These are phyloP conservation scores for Geosmithia morbida DNA, from an alignment of 2,329 filamentous ascomycete genomes.

Conservation along the genomic window DNA sequence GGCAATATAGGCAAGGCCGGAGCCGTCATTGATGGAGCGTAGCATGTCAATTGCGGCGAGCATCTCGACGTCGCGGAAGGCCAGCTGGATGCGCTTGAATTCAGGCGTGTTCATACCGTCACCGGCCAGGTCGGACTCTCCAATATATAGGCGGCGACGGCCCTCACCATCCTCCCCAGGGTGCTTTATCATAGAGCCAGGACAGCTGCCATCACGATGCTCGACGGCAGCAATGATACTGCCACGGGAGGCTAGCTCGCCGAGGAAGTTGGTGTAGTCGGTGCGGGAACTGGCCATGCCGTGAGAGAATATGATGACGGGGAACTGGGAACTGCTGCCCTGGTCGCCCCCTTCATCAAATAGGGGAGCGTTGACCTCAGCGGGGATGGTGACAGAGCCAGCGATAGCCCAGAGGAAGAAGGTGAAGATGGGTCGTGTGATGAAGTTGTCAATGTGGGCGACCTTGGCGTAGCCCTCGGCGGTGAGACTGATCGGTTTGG, in stretches of 20 bases:
- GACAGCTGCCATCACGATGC: slow-evolving; percentile 36
- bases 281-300: slow-evolving; percentile 34
- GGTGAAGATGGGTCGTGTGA: slow-evolving; percentile 26
- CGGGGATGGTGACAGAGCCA: slow-evolving; percentile 29
- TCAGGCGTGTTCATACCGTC: slow-evolving; percentile 17
- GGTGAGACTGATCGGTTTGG: slow-evolving; percentile 25
- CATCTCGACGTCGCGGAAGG: slow-evolving; percentile 35
- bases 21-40: slow-evolving; percentile 21
- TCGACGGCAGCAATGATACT: slow-evolving; percentile 33
- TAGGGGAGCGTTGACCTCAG: slow-evolving; percentile 29
- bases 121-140: slow-evolving; percentile 14
- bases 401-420: slow-evolving; percentile 24
- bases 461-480: slow-evolving; percentile 31
- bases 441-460: slow-evolving; percentile 25
- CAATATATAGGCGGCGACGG: slow-evolving; percentile 18
- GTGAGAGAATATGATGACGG: slow-evolving; percentile 36
- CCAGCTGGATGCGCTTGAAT: slow-evolving; percentile 31
- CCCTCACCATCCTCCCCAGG: slow-evolving; percentile 8
- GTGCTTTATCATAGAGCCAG: slow-evolving; percentile 24
- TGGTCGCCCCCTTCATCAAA: slow-evolving; percentile 4
- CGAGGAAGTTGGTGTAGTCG: slow-evolving; percentile 36
- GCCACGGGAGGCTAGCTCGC: slow-evolving; percentile 33
- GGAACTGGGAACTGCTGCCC: slow-evolving; percentile 11
- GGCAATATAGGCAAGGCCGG: slow-evolving; percentile 11
- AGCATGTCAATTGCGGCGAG: slow-evolving; percentile 27